Percentiles rank a stretch among this genome's conserved stretches.
Evolutionary conservation across 805 yeast species (phyloP).

Genomic region (Lachancea sp.): DNA sequence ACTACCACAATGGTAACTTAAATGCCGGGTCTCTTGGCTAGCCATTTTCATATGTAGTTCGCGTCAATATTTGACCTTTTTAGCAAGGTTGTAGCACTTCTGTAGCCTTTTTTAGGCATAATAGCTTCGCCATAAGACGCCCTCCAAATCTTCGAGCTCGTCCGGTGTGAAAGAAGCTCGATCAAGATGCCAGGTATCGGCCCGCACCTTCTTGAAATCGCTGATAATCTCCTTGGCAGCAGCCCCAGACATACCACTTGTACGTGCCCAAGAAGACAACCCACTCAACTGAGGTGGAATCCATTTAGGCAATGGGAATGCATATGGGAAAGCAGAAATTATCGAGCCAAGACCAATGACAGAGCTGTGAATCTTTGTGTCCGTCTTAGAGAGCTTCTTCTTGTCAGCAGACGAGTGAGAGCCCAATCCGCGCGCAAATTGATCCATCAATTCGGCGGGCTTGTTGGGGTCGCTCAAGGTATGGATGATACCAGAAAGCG

Average conservation of each 20-base stretch:
- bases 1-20: background rate
- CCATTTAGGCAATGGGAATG: constrained; percentile 90
- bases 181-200: constrained; percentile 95
- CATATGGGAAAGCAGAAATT: constrained; percentile 82
- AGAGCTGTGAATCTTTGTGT: constrained; percentile 67
- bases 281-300: constrained; percentile 65
- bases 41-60: too few relatives aligned
- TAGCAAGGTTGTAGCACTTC: too few relatives aligned
- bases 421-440: constrained; percentile 33
- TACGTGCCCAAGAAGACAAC: constrained; percentile 65
- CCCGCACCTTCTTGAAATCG: constrained; percentile 82
- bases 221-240: constrained; percentile 78
- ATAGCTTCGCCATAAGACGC: constrained; percentile 88
- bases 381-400: constrained; percentile 34
- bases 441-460: constrained; percentile 34
- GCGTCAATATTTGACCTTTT: too few relatives aligned
- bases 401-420: constrained; percentile 25
- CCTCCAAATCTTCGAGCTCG: constrained; percentile 86
- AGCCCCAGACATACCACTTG: constrained; percentile 73
- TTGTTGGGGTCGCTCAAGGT: constrained; percentile 41
- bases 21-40: background rate
- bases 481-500: constrained; percentile 77
- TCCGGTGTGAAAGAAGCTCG: constrained; percentile 63
- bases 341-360: constrained; percentile 84
- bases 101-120: constrained; percentile 52